Evolutionary conservation across 2,329 filamentous ascomycete species (phyloP).

Genomic region (Cytospora piceicola): DNA sequence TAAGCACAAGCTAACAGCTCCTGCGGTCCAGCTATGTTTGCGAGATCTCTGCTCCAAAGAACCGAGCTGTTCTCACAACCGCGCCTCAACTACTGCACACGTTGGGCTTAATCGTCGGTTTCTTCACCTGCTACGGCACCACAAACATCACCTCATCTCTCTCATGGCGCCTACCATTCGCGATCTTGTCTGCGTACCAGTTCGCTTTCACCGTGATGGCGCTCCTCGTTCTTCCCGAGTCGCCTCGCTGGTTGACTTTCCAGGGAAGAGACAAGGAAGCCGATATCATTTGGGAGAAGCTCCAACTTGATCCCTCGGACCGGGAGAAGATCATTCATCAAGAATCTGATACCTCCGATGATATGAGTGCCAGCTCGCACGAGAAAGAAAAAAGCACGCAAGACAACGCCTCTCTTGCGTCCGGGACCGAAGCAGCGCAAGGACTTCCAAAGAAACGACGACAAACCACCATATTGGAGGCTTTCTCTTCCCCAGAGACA

Average conservation of each 20-base stretch:
- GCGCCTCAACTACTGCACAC: conserved; percentile 57
- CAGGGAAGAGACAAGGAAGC: conserved; percentile 50
- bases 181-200: conserved; percentile 43
- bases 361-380: conserved; percentile 38
- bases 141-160: conserved; percentile 49
- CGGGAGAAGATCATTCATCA: conserved; percentile 37
- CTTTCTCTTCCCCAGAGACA: conserved; percentile 42
- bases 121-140: conserved; percentile 65
- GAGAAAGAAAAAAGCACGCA: conserved; percentile 35
- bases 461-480: conserved; percentile 5
- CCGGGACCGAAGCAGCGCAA: conserved; percentile 17
- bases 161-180: conserved; percentile 60
- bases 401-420: conserved; percentile 35
- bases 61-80: conserved; percentile 55
- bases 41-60: conserved; percentile 59
- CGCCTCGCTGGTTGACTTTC: conserved; percentile 60
- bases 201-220: conserved; percentile 38
- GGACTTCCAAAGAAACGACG: conserved; percentile 12
- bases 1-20: too few relatives aligned
- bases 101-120: conserved; percentile 58
- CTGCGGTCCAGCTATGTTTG: conserved; percentile 57
- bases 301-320: conserved; percentile 49
- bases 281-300: conserved; percentile 41
- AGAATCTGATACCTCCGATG: conserved; percentile 26
- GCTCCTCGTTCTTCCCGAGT: conserved; percentile 48